Conservation (phyloP, 176 grass and related monocot genomes). For the Lolium rigidum region DNA sequence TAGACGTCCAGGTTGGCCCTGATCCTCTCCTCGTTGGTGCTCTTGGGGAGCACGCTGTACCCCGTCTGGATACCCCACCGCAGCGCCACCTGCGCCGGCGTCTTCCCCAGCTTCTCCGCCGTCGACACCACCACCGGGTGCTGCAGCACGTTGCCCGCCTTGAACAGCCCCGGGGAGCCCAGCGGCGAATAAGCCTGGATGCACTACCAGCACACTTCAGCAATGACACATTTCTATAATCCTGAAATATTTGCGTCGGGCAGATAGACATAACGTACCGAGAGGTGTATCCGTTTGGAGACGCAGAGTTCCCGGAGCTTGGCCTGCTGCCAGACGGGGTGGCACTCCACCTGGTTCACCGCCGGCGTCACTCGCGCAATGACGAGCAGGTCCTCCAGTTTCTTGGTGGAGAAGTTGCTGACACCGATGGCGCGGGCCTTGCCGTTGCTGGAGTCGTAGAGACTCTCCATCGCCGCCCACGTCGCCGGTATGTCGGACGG, state of each 20-base stretch:
- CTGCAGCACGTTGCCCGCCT: slow-evolving; percentile 39
- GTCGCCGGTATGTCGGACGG: slow-evolving; percentile 64
- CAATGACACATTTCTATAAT: not conserved
- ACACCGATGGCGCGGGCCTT: slow-evolving; percentile 79
- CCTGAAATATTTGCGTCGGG: not conserved
- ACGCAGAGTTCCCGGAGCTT: slow-evolving; percentile 64
- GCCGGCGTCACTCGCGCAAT: slow-evolving; percentile 63
- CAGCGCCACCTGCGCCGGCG: slow-evolving; percentile 67
- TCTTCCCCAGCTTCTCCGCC: slow-evolving; percentile 69
- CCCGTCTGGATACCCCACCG: slow-evolving; percentile 73
- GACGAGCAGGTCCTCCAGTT: slow-evolving; percentile 62
- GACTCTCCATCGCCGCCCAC: slow-evolving; percentile 73
- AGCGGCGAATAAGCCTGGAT: slow-evolving; percentile 68
- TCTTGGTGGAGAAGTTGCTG: slow-evolving; percentile 84
- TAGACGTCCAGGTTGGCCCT: slow-evolving; percentile 64
- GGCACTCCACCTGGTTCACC: slow-evolving; percentile 79
- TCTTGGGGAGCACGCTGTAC: slow-evolving; percentile 75
- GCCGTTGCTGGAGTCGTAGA: slow-evolving; percentile 72
- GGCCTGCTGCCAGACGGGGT: slow-evolving; percentile 72
- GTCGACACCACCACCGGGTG: slow-evolving; percentile 49
- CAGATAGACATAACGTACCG: slow-evolving; percentile 47
- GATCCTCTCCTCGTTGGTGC: slow-evolving; percentile 62
- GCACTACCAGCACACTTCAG: not conserved
- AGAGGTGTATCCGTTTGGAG: slow-evolving; percentile 64
- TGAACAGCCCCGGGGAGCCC: slow-evolving; percentile 55